phyloP scores from a whole-genome alignment of 1,139 yeast species.

The Lizanozyma gosingica region DNA sequence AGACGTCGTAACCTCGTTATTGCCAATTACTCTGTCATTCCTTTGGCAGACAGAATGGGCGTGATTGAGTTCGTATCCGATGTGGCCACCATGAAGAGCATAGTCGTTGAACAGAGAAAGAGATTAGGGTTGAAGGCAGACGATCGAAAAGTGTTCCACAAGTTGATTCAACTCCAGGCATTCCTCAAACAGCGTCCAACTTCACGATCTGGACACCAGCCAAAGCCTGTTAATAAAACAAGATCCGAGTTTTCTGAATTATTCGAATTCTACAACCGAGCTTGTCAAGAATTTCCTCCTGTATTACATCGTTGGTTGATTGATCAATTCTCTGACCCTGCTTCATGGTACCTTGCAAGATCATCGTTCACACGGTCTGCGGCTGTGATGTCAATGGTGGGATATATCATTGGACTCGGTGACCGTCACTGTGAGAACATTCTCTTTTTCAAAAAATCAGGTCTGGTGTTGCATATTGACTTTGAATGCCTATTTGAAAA shows the following conservation, averaged over 20 bases:
- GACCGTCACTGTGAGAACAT: slow-evolving; percentile 95
- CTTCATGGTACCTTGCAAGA: slow-evolving; percentile 77
- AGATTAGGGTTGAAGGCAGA: slow-evolving; percentile 24
- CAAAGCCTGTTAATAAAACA: not conserved
- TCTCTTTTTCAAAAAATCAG: slow-evolving; percentile 61
- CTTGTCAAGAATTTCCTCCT: slow-evolving; percentile 45
- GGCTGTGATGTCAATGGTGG: slow-evolving; percentile 98
- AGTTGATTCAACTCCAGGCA: slow-evolving; percentile 8
- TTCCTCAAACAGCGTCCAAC: not conserved
- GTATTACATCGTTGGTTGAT: slow-evolving; percentile 82
- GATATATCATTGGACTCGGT: slow-evolving; percentile 83
- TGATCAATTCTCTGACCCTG: slow-evolving; percentile 84
- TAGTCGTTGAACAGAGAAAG: slow-evolving; percentile 40
- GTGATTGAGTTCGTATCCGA: slow-evolving; percentile 89
- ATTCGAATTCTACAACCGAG: slow-evolving; percentile 8
- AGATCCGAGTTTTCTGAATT: not conserved
- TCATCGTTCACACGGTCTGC: slow-evolving; percentile 67
- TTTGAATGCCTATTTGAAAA: slow-evolving; percentile 94
- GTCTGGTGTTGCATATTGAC: slow-evolving; percentile 86
- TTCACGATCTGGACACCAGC: not conserved
- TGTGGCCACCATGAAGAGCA: slow-evolving; percentile 70
- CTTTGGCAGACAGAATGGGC: slow-evolving; percentile 81
- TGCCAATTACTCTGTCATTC: slow-evolving; percentile 81
- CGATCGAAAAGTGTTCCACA: slow-evolving; percentile 26
- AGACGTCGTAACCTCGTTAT: slow-evolving; percentile 64